These are phyloP conservation scores for Penicillium oxalicum DNA, from an alignment of 2,329 filamentous ascomycete species.

Conservation along the genomic window DNA sequence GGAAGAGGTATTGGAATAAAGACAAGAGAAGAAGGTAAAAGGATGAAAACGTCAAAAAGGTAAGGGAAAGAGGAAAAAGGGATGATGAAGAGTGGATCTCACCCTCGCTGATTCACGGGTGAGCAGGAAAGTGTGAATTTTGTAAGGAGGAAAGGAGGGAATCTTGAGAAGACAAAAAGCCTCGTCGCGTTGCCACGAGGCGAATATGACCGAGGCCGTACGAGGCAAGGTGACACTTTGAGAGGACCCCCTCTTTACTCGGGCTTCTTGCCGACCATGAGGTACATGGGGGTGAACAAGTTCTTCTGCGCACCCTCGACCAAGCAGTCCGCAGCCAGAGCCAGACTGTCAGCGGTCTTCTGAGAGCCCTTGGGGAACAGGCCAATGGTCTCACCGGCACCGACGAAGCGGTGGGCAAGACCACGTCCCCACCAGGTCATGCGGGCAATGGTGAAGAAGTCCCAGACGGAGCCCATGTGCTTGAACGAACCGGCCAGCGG, in stretches of 20 bases:
- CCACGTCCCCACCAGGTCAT: conserved; percentile 83
- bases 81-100: neutral
- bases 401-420: conserved; percentile 69
- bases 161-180: neutral
- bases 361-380: conserved; percentile 77
- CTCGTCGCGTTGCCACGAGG: neutral
- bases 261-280: conserved; percentile 91
- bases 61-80: neutral
- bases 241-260: conserved; percentile 24
- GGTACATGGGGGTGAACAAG: conserved; percentile 97
- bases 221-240: conserved; percentile 5
- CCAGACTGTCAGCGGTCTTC: conserved; percentile 91
- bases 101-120: conserved; percentile 9
- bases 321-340: conserved; percentile 72
- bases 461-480: conserved; percentile 72
- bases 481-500: conserved; percentile 78
- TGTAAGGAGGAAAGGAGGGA: neutral
- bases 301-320: conserved; percentile 82
- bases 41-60: neutral
- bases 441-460: conserved; percentile 74
- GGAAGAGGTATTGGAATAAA: conserved; percentile 7
- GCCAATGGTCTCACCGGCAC: conserved; percentile 65
- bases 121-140: conserved; percentile 1
- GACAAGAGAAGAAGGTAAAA: conserved; percentile 8
- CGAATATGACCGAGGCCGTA: neutral